A percentile compares a stretch with the other conserved stretches of the same genome.
Conservation (phyloP, 768 basidiomycete species). For the Termitomyces heimii region DNA sequence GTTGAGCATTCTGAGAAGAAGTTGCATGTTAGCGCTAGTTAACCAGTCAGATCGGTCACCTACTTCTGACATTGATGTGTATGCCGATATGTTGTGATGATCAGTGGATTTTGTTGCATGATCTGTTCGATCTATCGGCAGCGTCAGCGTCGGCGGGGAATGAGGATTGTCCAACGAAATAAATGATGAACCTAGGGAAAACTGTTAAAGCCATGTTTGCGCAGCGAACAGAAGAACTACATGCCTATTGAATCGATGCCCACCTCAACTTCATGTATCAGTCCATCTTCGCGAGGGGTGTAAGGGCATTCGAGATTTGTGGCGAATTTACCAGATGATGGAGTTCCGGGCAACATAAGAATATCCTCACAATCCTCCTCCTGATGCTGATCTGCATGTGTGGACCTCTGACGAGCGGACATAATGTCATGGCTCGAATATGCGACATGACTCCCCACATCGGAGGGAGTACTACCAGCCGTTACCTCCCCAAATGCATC, state of each 20-base stretch:
- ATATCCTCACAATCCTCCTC: slow-evolving; percentile 25
- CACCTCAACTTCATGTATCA: slow-evolving; percentile 28
- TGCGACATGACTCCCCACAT: not conserved
- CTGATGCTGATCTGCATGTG: slow-evolving; percentile 25
- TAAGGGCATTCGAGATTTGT: slow-evolving; percentile 5
- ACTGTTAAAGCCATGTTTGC: not conserved
- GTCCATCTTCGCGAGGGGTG: slow-evolving; percentile 15
- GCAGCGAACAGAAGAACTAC: not conserved
- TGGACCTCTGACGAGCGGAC: slow-evolving; percentile 32
- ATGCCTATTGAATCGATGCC: slow-evolving; percentile 15
- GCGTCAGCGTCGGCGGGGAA: not conserved
- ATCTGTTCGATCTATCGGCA: not conserved
- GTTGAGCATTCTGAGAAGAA: not conserved
- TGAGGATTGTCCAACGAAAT: slow-evolving; percentile 4
- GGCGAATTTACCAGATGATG: slow-evolving; percentile 29
- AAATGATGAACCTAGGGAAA: not conserved
- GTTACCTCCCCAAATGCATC: not conserved
- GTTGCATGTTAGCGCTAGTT: not conserved
- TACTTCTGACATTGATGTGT: not conserved
- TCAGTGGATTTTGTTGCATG: not conserved
- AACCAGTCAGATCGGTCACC: not conserved
- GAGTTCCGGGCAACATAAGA: slow-evolving; percentile 26
- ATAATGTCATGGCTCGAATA: slow-evolving; percentile 16
- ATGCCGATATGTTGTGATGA: not conserved
- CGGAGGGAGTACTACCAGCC: not conserved